Conservation (phyloP, 192 early-diverging fungal genomes). For the Linnemannia elongata region DNA sequence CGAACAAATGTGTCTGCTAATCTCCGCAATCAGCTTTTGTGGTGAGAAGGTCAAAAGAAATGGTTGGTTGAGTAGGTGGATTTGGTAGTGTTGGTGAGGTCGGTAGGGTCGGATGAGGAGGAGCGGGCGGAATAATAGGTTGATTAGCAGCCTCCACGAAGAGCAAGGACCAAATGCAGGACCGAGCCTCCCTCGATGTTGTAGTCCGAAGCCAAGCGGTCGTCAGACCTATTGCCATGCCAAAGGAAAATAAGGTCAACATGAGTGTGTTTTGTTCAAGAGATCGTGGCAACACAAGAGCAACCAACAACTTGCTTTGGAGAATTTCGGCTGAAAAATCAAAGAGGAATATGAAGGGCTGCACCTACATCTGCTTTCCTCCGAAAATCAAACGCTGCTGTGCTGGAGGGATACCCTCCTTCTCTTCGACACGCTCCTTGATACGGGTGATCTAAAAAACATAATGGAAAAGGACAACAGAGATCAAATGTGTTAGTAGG, state of each 20-base stretch:
- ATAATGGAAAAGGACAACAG: neutral
- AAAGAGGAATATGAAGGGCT: neutral
- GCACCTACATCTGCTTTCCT: constrained; percentile 93
- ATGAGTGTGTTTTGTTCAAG: neutral
- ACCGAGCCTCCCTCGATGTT: constrained; percentile 84
- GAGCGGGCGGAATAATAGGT: neutral
- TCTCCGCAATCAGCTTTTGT: neutral
- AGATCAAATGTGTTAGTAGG: neutral
- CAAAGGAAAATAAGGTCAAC: neutral
- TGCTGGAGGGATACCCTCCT: constrained; percentile 96
- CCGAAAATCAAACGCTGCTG: constrained; percentile 97
- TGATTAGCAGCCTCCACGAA: constrained; percentile 84
- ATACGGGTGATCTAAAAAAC: constrained; percentile 77
- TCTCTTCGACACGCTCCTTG: constrained; percentile 95
- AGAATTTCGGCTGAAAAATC: neutral
- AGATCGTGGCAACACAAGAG: neutral
- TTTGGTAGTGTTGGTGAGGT: neutral
- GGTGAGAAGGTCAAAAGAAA: neutral
- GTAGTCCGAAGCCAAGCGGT: constrained; percentile 77
- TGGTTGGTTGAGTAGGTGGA: neutral
- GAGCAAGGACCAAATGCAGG: constrained; percentile 94
- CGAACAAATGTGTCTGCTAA: neutral
- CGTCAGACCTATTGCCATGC: constrained; percentile 74
- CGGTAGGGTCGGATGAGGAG: neutral
- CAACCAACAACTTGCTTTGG: neutral